Percentiles rank a stretch among this genome's conserved stretches.
These are phyloP conservation scores for Cornus kousa DNA, from an alignment of 148 eudicot genomes.

Conservation along the genomic window DNA sequence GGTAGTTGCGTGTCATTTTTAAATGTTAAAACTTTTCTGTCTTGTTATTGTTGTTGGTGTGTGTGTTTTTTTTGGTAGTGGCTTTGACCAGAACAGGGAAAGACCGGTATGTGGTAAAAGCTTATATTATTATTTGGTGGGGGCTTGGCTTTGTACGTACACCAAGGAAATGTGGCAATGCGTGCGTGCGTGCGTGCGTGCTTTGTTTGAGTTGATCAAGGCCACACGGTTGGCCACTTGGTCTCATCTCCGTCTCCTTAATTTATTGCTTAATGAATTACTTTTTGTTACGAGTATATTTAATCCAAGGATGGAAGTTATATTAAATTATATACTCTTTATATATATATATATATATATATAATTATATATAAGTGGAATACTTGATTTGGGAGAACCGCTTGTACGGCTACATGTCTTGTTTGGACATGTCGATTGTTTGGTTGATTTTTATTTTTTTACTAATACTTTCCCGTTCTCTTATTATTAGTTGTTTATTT, in stretches of 20 bases:
- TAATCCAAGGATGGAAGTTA: not conserved
- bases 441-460: too few species aligned
- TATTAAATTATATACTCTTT: not conserved
- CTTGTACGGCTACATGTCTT: not conserved
- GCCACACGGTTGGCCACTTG: constrained; percentile 28
- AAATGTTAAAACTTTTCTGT: not conserved
- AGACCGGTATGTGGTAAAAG: constrained; percentile 7
- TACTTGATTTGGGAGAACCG: not conserved
- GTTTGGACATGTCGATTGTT: not conserved
- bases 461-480: too few species aligned
- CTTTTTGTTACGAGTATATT: not conserved
- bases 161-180: not conserved
- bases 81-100: constrained; percentile 11
- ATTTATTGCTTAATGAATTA: not conserved
- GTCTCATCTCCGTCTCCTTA: not conserved
- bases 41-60: not conserved
- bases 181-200: constrained; percentile 23
- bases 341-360: too few species aligned
- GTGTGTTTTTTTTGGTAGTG: not conserved
- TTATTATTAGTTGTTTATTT: too few species aligned
- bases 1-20: too few species aligned
- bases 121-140: too few species aligned
- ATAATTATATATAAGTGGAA: not conserved
- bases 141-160: not conserved
- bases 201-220: constrained; percentile 16